Base-by-base conservation (phyloP, 225 moss, liverwort and hornwort species). In the Neckera pumila region DNA sequence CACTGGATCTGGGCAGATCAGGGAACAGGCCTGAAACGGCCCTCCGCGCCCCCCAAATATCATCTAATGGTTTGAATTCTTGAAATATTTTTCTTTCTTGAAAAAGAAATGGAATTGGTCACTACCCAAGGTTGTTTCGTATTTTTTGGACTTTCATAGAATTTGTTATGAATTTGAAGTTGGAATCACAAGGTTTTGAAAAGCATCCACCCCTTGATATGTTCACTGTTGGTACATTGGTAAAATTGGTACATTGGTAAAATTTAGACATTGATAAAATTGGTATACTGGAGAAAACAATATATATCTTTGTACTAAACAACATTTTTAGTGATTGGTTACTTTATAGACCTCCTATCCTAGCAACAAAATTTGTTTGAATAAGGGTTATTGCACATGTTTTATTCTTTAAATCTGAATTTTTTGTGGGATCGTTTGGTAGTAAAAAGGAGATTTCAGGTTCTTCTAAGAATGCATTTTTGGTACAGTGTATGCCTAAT, bases 401-500 rank as follows among this genome's bases (percentile, higher is more conserved):
- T 3, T 0, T 3, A 23, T n/a, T 34, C 25, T 54, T 54, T 34
- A 1, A 36, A 23, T 34, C 3, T 10, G 9, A 53, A 6, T 23
- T 54, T 76, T 53, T 36, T 34, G 9, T 54, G 36, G 23, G 0
- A 54, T 36, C 1, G 1, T 54, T 15, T 36, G 1, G 6, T 54
- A 6, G 10, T 77, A 0, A 5, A 13, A 54, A 25, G 3, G 15
- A 1, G 10, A 77, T 54, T 77, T 23, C 15, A 54, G 15, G 25
- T 54, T 53, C 2, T 54, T 18, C 18, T 22, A 3, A 8, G 5
- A 53, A 36, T 36, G 6, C 6, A 30, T 53, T 53, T 33, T 8
- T 1, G 4, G 1, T 1, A 51, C 0, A 76, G 2, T 2, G 2
- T 34, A 33, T 2, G 1, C 1, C 13, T 51, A 13, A 13, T 33